Percentiles rank a stretch among this genome's conserved stretches.
These are phyloP conservation scores for Cladophialophora chaetospira DNA, from an alignment of 2,329 filamentous ascomycete genomes.

Conservation along the genomic window DNA sequence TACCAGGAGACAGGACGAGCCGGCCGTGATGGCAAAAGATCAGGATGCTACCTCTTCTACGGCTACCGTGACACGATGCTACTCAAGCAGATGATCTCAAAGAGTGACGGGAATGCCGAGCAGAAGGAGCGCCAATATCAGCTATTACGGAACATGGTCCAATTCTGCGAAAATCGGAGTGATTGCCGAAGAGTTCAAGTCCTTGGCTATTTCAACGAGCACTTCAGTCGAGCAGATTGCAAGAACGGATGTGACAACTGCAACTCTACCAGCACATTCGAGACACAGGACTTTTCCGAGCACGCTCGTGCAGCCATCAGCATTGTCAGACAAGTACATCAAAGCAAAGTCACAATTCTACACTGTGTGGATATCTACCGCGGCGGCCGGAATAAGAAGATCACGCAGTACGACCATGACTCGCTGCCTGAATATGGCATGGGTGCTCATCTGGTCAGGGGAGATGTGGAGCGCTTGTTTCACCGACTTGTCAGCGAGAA, in stretches of 20 bases:
- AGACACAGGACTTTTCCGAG: constrained; percentile 73
- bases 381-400: constrained; percentile 65
- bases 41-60: constrained; percentile 89
- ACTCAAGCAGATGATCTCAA: constrained; percentile 77
- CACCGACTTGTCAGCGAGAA: constrained; percentile 72
- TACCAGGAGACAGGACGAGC: constrained; percentile 98
- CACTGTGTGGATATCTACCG: constrained; percentile 84
- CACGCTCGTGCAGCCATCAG: constrained; percentile 71
- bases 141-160: constrained; percentile 82
- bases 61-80: constrained; percentile 73
- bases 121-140: constrained; percentile 81
- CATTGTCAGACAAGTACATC: constrained; percentile 63
- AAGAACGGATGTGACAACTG: constrained; percentile 85
- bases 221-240: constrained; percentile 72
- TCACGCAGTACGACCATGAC: constrained; percentile 56
- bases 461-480: constrained; percentile 82
- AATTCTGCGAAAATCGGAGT: constrained; percentile 84
- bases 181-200: constrained; percentile 89
- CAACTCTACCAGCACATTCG: constrained; percentile 68
- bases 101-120: constrained; percentile 72
- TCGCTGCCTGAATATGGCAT: constrained; percentile 63
- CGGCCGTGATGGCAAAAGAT: constrained; percentile 83
- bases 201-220: constrained; percentile 90
- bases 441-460: constrained; percentile 69
- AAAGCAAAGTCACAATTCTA: constrained; percentile 67